A percentile compares a stretch with the other conserved stretches of the same genome.
These are phyloP conservation scores for Cryptococcus floricola DNA, from an alignment of 1,284 basidiomycete genomes.

Conservation along the genomic window DNA sequence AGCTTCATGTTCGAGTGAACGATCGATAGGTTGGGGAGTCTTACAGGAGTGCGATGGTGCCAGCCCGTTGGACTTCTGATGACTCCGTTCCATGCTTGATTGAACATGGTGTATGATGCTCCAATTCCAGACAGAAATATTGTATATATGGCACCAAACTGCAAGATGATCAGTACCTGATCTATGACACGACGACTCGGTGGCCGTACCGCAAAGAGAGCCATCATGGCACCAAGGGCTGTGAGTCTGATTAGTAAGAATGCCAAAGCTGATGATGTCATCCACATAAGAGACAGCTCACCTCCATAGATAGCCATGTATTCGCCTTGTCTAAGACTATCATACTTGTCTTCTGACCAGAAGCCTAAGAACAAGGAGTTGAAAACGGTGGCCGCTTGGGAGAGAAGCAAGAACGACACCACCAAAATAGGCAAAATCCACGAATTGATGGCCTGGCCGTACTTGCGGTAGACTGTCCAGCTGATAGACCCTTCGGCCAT, in stretches of 20 bases:
- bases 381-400: constrained; percentile 18
- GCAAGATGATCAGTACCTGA: not conserved
- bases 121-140: constrained; percentile 17
- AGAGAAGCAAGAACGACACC: constrained; percentile 10
- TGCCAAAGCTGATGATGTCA: not conserved
- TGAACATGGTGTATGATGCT: constrained; percentile 26
- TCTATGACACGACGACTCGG: not conserved
- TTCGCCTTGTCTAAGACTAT: constrained; percentile 20
- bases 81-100: constrained; percentile 20
- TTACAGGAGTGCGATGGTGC: constrained; percentile 29
- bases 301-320: constrained; percentile 37
- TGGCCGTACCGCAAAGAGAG: constrained; percentile 1
- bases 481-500: constrained; percentile 28
- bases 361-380: constrained; percentile 29
- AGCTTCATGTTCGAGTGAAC: no score
- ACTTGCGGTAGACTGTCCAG: constrained; percentile 21
- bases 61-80: constrained; percentile 24
- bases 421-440: constrained; percentile 8
- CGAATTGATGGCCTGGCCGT: constrained; percentile 15
- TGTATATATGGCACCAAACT: constrained; percentile 14
- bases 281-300: constrained; percentile 5
- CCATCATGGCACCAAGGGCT: constrained; percentile 5
- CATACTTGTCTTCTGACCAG: constrained; percentile 29
- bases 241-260: no score
- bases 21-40: not conserved